These are phyloP conservation scores for Aspergillus indologenus DNA, from an alignment of 495 filamentous ascomycete species.

Conservation along the genomic window DNA sequence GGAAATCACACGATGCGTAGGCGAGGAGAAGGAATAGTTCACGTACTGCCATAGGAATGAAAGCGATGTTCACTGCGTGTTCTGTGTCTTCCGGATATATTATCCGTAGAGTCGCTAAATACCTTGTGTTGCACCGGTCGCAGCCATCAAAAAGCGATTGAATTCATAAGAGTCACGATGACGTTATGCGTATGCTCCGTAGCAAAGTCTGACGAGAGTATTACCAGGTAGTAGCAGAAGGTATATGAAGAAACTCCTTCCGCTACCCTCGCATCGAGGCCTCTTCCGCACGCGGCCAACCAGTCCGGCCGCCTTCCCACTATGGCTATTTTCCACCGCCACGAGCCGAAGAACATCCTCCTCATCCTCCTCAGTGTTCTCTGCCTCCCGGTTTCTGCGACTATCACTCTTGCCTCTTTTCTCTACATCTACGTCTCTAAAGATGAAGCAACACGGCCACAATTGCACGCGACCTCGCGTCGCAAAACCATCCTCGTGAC, in stretches of 20 bases:
- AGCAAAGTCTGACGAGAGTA: background rate
- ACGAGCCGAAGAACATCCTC: background rate
- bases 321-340: background rate
- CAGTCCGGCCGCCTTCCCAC: background rate
- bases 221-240: too few species aligned
- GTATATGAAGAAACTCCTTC: background rate
- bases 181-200: background rate
- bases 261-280: background rate
- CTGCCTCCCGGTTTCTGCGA: background rate
- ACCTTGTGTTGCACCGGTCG: background rate
- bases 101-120: background rate
- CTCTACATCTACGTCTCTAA: background rate
- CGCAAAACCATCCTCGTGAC: constrained; percentile 7
- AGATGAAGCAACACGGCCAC: background rate
- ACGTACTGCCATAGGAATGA: background rate
- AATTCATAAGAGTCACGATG: background rate
- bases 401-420: background rate
- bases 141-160: background rate
- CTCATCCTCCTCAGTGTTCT: background rate
- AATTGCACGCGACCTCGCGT: background rate
- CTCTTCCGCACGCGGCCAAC: background rate
- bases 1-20: background rate
- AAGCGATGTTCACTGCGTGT: background rate
- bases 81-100: background rate
- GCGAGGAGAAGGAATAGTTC: background rate